These are phyloP conservation scores for Pyronema domesticum DNA, from an alignment of 495 filamentous ascomycete species.

Conservation along the genomic window DNA sequence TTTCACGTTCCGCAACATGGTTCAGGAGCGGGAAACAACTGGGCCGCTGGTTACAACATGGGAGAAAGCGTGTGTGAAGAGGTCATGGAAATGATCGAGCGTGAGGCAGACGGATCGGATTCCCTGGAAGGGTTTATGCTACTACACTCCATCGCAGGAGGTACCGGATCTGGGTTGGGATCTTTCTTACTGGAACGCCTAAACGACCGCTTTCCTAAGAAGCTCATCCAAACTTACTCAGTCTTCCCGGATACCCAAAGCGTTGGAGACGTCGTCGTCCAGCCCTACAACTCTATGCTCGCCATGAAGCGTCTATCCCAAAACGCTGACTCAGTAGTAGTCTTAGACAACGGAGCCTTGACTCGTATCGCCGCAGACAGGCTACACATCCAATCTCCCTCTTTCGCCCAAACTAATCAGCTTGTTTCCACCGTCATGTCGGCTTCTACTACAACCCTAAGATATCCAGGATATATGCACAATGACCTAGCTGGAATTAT, in stretches of 20 bases:
- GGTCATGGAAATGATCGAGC: constrained; percentile 98
- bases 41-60: constrained; percentile 87
- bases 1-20: constrained; percentile 89
- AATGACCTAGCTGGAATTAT: constrained; percentile 96
- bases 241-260: constrained; percentile 87
- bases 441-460: constrained; percentile 83
- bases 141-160: constrained; percentile 91
- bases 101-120: constrained; percentile 94
- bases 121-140: constrained; percentile 97
- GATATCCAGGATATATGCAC: constrained; percentile 98
- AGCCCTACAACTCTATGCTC: constrained; percentile 92
- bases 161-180: constrained; percentile 84
- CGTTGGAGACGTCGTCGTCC: constrained; percentile 77
- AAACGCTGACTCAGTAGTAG: constrained; percentile 96
- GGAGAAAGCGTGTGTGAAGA: constrained; percentile 87
- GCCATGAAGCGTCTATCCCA: constrained; percentile 80
- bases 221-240: constrained; percentile 96
- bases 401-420: constrained; percentile 94
- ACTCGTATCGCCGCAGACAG: constrained; percentile 87
- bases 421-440: constrained; percentile 97
- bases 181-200: constrained; percentile 90
- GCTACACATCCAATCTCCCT: constrained; percentile 82
- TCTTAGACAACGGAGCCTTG: constrained; percentile 86
- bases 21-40: constrained; percentile 89
- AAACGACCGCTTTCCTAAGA: constrained; percentile 96